phyloP scores from a whole-genome alignment of 345 rosid genomes.

The Hevea brasiliensis region DNA sequence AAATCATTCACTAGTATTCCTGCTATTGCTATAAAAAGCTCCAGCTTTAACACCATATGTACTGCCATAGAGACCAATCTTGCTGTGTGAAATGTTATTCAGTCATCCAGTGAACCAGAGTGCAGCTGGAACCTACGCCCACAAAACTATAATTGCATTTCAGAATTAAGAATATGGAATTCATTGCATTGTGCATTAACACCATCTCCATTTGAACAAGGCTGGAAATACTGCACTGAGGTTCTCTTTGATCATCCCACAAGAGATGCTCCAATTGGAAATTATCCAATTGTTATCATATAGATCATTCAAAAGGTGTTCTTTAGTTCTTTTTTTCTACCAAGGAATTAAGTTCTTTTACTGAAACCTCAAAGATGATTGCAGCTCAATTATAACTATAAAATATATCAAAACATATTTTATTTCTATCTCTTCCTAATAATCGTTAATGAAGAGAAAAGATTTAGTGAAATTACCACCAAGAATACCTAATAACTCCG shows the following conservation, averaged over 20 bases:
- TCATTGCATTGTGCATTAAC: neutral
- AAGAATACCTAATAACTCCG: neutral
- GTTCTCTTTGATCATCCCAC: neutral
- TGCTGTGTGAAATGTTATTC: neutral
- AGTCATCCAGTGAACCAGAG: neutral
- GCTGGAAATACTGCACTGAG: neutral
- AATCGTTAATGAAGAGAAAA: neutral
- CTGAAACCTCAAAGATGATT: neutral
- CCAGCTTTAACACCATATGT: neutral
- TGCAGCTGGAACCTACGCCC: neutral
- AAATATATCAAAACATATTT: neutral
- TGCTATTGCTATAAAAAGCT: neutral
- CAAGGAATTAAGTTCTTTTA: neutral
- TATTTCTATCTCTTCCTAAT: neutral
- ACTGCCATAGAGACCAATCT: neutral
- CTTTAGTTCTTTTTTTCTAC: conserved; percentile 1
- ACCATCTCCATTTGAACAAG: neutral
- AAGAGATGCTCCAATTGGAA: neutral
- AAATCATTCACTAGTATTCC: neutral
- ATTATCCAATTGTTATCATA: neutral
- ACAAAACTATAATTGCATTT: neutral
- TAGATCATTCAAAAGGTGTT: neutral
- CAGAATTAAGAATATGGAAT: neutral
- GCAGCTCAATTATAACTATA: neutral
- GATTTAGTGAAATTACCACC: neutral